phyloP scores from a whole-genome alignment of 495 filamentous ascomycete species.

The Penicillium simplicissimum region DNA sequence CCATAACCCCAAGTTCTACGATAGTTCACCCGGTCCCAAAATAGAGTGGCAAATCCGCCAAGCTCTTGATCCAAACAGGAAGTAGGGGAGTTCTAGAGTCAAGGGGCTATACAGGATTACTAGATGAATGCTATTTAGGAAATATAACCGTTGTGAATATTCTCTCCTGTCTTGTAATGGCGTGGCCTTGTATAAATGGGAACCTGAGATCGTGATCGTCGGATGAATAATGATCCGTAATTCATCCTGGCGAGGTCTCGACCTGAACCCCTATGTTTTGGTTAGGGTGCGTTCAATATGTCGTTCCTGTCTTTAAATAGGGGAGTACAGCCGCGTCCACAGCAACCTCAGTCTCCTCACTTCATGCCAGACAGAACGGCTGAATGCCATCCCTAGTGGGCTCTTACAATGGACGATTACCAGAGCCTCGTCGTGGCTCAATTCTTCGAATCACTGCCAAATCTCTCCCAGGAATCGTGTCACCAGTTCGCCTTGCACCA shows the following conservation, averaged over 20 bases:
- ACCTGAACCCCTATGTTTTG: background rate
- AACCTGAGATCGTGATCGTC: background rate
- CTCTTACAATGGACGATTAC: constrained; percentile 19
- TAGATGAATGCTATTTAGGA: too few relatives aligned
- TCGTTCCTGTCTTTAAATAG: constrained; percentile 5
- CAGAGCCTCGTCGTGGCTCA: constrained; percentile 18
- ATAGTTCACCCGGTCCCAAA: too few relatives aligned
- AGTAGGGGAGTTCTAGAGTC: too few relatives aligned
- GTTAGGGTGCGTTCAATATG: background rate
- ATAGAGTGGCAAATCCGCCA: too few relatives aligned
- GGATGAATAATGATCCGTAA: background rate
- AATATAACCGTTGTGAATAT: too few relatives aligned
- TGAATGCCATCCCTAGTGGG: constrained; percentile 2
- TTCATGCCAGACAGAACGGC: constrained; percentile 6
- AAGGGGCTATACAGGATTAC: too few relatives aligned
- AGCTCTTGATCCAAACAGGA: too few relatives aligned
- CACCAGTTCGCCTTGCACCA: constrained; percentile 20
- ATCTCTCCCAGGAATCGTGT: constrained; percentile 20
- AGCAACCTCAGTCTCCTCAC: constrained; percentile 10
- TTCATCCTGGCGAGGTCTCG: background rate
- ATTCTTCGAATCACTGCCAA: constrained; percentile 21
- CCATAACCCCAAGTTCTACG: too few relatives aligned
- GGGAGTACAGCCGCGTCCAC: constrained; percentile 7
- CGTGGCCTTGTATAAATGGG: too few relatives aligned
- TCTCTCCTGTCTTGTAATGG: too few relatives aligned